phyloP scores from a whole-genome alignment of 345 rosid species.

The Populus simonii region DNA sequence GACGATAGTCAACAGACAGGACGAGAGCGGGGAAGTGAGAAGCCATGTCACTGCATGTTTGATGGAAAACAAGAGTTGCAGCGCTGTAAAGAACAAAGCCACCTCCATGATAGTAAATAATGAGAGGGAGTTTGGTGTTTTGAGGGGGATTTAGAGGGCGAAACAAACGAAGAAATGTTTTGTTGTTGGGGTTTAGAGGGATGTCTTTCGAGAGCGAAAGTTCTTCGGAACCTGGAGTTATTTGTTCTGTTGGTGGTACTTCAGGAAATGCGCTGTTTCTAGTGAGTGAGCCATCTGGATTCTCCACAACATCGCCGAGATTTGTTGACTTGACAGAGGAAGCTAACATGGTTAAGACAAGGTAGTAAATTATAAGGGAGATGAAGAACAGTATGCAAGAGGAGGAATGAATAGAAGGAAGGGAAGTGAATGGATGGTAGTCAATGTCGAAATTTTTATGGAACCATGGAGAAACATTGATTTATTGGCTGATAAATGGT shows the following conservation, averaged over 20 bases:
- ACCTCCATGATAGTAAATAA: constrained; percentile 74
- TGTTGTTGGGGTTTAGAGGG: constrained; percentile 45
- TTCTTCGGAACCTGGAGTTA: constrained; percentile 13
- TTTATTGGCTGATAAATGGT: too few relatives aligned
- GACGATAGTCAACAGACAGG: constrained; percentile 77
- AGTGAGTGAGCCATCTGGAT: constrained; percentile 65
- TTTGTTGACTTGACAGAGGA: too few relatives aligned
- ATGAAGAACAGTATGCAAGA: too few relatives aligned
- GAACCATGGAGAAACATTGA: too few relatives aligned
- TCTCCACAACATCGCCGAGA: neutral
- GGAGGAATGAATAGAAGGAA: too few relatives aligned
- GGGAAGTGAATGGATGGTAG: too few relatives aligned
- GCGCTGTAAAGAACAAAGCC: constrained; percentile 59
- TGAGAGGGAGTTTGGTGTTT: constrained; percentile 45
- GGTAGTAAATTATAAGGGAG: too few relatives aligned
- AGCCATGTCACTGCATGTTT: constrained; percentile 47
- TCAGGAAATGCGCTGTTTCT: constrained; percentile 43
- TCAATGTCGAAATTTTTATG: too few relatives aligned
- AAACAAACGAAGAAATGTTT: constrained; percentile 62
- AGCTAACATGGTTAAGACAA: too few relatives aligned
- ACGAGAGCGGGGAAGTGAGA: constrained; percentile 46
- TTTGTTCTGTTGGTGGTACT: constrained; percentile 28
- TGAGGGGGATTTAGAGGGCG: constrained; percentile 42
- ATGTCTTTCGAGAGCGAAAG: constrained; percentile 50
- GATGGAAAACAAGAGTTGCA: constrained; percentile 45